These are phyloP conservation scores for Boletus rubropictus DNA, from an alignment of 768 basidiomycete genomes.

Conservation along the genomic window DNA sequence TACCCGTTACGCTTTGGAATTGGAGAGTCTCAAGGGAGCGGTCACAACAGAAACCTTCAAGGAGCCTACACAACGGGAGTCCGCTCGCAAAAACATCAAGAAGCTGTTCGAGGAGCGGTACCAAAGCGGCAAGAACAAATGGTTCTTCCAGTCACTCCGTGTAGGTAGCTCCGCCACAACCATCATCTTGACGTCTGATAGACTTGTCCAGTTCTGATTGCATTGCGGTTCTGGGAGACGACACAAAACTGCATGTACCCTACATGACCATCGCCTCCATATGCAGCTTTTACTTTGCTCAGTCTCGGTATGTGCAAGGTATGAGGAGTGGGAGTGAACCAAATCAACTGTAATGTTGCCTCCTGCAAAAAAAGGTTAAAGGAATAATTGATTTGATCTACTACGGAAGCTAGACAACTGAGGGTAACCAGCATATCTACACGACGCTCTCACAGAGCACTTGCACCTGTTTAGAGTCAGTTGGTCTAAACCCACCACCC, in stretches of 20 bases:
- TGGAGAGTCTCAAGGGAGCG: constrained; percentile 88
- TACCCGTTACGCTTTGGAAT: constrained; percentile 95
- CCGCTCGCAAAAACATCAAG: constrained; percentile 94
- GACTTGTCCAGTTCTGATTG: constrained; percentile 32
- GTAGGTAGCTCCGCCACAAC: constrained; percentile 37
- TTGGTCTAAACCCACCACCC: constrained; percentile 1
- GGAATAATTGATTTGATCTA: constrained; percentile 21
- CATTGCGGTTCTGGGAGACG: constrained; percentile 15
- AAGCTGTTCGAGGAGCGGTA: constrained; percentile 96
- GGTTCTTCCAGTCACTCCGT: constrained; percentile 89
- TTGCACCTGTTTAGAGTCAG: constrained; percentile 36
- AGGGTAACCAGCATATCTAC: constrained; percentile 11
- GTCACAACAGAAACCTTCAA: constrained; percentile 90
- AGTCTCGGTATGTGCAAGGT: neutral
- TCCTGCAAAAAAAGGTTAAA: neutral
- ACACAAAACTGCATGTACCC: constrained; percentile 38
- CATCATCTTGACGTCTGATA: constrained; percentile 3
- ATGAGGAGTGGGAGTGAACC: neutral
- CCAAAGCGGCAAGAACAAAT: constrained; percentile 90
- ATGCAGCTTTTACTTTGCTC: constrained; percentile 11
- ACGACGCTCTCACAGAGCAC: constrained; percentile 37
- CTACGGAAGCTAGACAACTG: constrained; percentile 6
- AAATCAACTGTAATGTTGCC: neutral
- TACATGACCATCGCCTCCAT: constrained; percentile 26
- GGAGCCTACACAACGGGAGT: constrained; percentile 91